Evolutionary conservation across 192 early-diverging fungal genomes (phyloP).

Genomic region (Coemansia reversa): DNA sequence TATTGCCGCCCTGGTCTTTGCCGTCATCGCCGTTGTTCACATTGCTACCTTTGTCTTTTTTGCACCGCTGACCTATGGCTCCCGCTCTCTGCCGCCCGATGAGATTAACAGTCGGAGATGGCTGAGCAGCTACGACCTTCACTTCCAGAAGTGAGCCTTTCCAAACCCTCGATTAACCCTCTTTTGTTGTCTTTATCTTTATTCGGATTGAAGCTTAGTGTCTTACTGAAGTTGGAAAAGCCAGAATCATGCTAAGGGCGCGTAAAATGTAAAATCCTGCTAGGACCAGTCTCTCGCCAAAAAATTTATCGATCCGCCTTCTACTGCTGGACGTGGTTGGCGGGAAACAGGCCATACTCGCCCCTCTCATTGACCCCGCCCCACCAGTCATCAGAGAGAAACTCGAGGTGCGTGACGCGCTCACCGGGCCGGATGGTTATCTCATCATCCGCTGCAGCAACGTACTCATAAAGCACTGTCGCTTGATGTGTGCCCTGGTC

Average conservation of each 20-base stretch:
- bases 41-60: slow-evolving; percentile 72
- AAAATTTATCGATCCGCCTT: background rate
- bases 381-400: slow-evolving; percentile 93
- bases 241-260: too few relatives aligned
- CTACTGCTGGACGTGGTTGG: slow-evolving; percentile 54
- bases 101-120: slow-evolving; percentile 66
- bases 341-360: slow-evolving; percentile 71
- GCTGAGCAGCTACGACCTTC: slow-evolving; percentile 84
- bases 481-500: slow-evolving; percentile 52
- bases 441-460: slow-evolving; percentile 84
- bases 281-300: background rate
- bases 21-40: slow-evolving; percentile 48
- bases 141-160: slow-evolving; percentile 55
- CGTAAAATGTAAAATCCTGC: background rate
- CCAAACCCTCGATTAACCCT: background rate
- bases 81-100: slow-evolving; percentile 59
- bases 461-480: slow-evolving; percentile 78
- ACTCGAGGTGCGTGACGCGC: slow-evolving; percentile 73
- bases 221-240: too few relatives aligned
- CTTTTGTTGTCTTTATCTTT: background rate
- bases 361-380: slow-evolving; percentile 63
- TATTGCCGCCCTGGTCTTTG: slow-evolving; percentile 46
- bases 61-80: slow-evolving; percentile 86
- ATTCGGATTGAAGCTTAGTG: background rate
- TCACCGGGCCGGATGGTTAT: slow-evolving; percentile 77